Conservation (phyloP, 345 rosid species). For the Moricandia arvensis region DNA sequence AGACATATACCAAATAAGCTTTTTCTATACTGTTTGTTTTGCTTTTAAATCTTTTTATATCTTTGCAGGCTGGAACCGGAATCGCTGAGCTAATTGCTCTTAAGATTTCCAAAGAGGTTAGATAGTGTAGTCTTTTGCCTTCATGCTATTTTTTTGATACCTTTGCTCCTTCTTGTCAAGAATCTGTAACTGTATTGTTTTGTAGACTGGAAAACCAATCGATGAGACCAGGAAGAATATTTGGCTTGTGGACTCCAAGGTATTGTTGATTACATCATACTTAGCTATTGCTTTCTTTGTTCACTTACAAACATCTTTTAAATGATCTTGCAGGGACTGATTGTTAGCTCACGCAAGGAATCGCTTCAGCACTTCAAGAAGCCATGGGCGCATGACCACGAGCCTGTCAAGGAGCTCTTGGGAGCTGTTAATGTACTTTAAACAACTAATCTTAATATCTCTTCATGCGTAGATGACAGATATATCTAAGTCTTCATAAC, state of each 20-base stretch:
- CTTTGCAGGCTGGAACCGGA: conserved; percentile 90
- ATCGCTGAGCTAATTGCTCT: conserved; percentile 96
- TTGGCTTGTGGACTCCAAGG: conserved; percentile 99
- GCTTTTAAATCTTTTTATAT: conserved; percentile 4
- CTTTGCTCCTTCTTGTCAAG: conserved; percentile 10
- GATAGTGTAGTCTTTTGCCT: background rate
- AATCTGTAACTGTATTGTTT: conserved; percentile 12
- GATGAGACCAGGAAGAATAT: conserved; percentile 84
- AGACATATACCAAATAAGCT: conserved; percentile 3
- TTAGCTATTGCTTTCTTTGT: background rate
- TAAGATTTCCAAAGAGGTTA: conserved; percentile 66
- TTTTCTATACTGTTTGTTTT: background rate
- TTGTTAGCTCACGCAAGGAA: conserved; percentile 66
- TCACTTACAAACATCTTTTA: conserved; percentile 1
- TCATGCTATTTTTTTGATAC: background rate
- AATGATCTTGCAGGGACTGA: conserved; percentile 59
- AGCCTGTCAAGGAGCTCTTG: conserved; percentile 63
- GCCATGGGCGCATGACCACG: conserved; percentile 95
- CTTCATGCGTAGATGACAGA: conserved; percentile 1
- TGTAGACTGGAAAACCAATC: conserved; percentile 56
- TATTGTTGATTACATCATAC: conserved; percentile 34
- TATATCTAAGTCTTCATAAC: background rate
- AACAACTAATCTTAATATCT: conserved; percentile 25
- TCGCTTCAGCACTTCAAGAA: conserved; percentile 91
- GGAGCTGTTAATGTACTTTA: conserved; percentile 77